These are phyloP conservation scores for Incumbomyces lentus DNA, from an alignment of 2,329 filamentous ascomycete genomes.

Conservation along the genomic window DNA sequence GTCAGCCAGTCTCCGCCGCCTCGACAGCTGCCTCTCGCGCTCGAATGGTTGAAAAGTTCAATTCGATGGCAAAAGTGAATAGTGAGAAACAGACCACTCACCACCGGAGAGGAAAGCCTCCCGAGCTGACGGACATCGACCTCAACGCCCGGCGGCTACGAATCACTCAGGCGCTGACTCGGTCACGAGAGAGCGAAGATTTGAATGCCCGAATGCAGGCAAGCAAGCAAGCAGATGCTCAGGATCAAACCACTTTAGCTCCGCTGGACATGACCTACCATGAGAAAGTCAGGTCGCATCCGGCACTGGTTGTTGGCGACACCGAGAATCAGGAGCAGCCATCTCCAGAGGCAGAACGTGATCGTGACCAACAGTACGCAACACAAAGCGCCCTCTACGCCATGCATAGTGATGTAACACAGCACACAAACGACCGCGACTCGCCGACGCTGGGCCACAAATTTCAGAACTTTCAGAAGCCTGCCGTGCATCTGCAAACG, in stretches of 20 bases:
- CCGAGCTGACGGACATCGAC: slow-evolving; percentile 66
- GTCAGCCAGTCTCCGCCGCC: slow-evolving; percentile 67
- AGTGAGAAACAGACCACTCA: slow-evolving; percentile 25
- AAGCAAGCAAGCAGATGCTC: not conserved
- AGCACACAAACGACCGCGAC: slow-evolving; percentile 25
- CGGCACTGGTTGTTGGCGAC: not conserved
- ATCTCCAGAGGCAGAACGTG: slow-evolving; percentile 9
- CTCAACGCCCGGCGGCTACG: slow-evolving; percentile 72
- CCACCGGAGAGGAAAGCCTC: slow-evolving; percentile 36
- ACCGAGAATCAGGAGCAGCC: slow-evolving; percentile 11
- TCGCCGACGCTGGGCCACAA: slow-evolving; percentile 38
- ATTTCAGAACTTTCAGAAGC: slow-evolving; percentile 8
- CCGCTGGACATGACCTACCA: slow-evolving; percentile 12
- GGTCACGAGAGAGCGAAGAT: slow-evolving; percentile 27
- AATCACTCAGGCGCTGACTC: slow-evolving; percentile 76
- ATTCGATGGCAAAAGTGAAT: slow-evolving; percentile 31
- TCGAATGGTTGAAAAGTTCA: slow-evolving; percentile 50
- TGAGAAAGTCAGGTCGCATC: not conserved
- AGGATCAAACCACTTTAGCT: slow-evolving; percentile 8
- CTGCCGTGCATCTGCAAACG: slow-evolving; percentile 16
- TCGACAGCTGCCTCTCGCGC: slow-evolving; percentile 60
- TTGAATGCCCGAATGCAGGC: slow-evolving; percentile 2
- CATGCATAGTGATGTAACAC: slow-evolving; percentile 6
- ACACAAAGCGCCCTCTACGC: slow-evolving; percentile 21
- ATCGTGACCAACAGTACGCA: slow-evolving; percentile 16